A percentile compares a stretch with the other conserved stretches of the same genome.
phyloP scores from a whole-genome alignment of 2,329 filamentous ascomycete species.

The Hymenoscyphus occultus region DNA sequence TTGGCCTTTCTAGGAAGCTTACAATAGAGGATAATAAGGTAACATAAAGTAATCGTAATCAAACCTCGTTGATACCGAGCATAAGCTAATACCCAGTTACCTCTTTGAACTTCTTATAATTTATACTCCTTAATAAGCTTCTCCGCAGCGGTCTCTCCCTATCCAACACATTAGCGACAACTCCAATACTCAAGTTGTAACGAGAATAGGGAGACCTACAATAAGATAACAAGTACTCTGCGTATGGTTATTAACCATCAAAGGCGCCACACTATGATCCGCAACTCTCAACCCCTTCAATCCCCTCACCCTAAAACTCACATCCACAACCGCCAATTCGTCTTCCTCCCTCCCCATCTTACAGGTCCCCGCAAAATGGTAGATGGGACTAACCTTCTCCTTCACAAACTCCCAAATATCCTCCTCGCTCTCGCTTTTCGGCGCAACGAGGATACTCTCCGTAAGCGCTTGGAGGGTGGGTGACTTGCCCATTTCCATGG shows the following conservation, averaged over 20 bases:
- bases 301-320: slow-evolving; percentile 3
- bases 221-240: slow-evolving; percentile 8
- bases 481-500: slow-evolving; percentile 30
- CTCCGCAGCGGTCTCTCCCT: background rate
- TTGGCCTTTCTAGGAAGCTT: no score
- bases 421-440: slow-evolving; percentile 49
- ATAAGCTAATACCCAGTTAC: no score
- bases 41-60: no score
- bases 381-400: background rate
- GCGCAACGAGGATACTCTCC: slow-evolving; percentile 40
- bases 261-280: slow-evolving; percentile 37
- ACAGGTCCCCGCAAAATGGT: slow-evolving; percentile 6
- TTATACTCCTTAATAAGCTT: background rate
- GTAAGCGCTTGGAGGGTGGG: slow-evolving; percentile 24
- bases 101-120: background rate
- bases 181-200: background rate
- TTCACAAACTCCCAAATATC: slow-evolving; percentile 42
- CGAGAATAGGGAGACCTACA: background rate
- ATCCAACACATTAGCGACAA: background rate
- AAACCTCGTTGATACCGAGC: no score
- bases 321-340: slow-evolving; percentile 4
- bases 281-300: slow-evolving; percentile 10
- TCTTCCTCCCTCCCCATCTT: slow-evolving; percentile 12
- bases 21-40: no score
- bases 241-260: slow-evolving; percentile 8